Percentiles rank a stretch among this genome's conserved stretches.
Conservation (phyloP, 2,329 filamentous ascomycete species). For the Alternaria solani region DNA sequence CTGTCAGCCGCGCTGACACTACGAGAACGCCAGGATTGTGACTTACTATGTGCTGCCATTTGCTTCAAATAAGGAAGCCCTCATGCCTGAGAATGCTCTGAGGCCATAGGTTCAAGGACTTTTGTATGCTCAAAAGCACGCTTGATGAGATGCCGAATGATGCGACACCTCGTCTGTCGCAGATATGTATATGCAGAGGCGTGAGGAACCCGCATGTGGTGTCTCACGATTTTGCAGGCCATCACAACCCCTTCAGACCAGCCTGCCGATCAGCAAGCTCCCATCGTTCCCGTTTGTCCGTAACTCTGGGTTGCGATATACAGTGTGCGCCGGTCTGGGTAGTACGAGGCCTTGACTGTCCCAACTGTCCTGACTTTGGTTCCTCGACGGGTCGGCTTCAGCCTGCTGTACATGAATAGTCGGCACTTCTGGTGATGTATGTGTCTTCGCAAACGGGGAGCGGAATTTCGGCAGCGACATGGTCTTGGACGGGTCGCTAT, state of each 20-base stretch:
- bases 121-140: not conserved
- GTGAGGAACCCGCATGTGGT: not conserved
- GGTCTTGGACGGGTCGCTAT: slow-evolving; percentile 6
- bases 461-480: slow-evolving; percentile 19
- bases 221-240: slow-evolving; percentile 16
- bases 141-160: not conserved
- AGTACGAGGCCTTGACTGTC: slow-evolving; percentile 28
- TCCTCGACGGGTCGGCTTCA: slow-evolving; percentile 29
- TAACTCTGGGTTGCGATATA: slow-evolving; percentile 19
- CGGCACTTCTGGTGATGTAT: slow-evolving; percentile 16
- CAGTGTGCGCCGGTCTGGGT: slow-evolving; percentile 26
- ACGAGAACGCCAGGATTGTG: rapidly evolving
- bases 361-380: slow-evolving; percentile 31
- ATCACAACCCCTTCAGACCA: slow-evolving; percentile 16
- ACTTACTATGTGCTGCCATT: not conserved
- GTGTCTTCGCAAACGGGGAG: slow-evolving; percentile 23
- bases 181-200: not conserved
- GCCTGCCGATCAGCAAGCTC: slow-evolving; percentile 27
- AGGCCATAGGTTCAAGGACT: not conserved
- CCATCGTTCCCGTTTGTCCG: slow-evolving; percentile 23
- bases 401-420: slow-evolving; percentile 39
- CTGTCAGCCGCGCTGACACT: not conserved
- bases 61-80: not conserved
- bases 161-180: not conserved
- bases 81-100: not conserved